Percentiles rank a stretch among this genome's conserved stretches.
Evolutionary conservation across 2,329 filamentous ascomycete species (phyloP).

Genomic region (Sporothrix variecibatus): DNA sequence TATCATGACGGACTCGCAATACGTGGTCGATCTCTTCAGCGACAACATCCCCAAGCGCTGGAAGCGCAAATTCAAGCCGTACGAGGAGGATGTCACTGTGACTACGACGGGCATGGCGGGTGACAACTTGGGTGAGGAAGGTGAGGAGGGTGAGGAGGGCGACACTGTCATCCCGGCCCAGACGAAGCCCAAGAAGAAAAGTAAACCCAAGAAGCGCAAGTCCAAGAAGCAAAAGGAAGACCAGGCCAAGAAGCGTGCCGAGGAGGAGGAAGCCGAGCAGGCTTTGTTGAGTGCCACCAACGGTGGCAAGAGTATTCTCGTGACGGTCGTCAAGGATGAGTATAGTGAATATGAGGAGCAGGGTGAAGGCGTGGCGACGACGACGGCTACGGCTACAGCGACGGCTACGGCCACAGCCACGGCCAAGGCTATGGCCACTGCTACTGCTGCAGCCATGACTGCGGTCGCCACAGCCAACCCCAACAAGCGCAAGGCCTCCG

Average conservation of each 20-base stretch:
- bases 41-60: neutral
- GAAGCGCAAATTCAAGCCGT: conserved; percentile 10
- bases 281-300: neutral
- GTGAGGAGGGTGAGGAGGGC: neutral
- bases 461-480: neutral
- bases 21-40: conserved; percentile 23
- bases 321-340: neutral
- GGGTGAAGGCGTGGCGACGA: no score
- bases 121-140: neutral
- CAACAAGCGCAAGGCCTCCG: neutral
- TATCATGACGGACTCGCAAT: conserved; percentile 6
- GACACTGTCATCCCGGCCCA: neutral
- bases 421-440: no score
- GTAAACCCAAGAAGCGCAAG: conserved; percentile 13
- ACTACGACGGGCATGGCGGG: neutral
- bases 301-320: neutral
- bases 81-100: neutral
- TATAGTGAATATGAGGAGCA: no score
- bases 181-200: neutral
- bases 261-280: neutral
- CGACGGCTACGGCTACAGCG: no score
- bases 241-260: neutral
- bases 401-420: no score
- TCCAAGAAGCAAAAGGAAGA: neutral
- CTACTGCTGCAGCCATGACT: no score